These are phyloP conservation scores for Yamadazyma spencermartinsiae DNA, from an alignment of 1,139 yeast species.

Conservation along the genomic window DNA sequence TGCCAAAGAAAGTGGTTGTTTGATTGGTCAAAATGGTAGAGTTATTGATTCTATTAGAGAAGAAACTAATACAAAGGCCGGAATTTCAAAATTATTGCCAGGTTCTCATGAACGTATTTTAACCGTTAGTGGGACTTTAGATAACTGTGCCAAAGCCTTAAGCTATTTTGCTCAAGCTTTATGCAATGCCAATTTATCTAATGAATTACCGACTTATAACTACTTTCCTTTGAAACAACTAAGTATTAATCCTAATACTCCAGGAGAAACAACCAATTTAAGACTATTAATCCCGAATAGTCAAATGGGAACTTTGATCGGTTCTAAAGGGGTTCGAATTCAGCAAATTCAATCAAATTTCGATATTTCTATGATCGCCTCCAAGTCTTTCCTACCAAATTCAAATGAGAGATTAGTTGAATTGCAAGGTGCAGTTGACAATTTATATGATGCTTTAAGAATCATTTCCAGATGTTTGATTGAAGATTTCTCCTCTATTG, in stretches of 20 bases:
- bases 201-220: constrained; percentile 34
- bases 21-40: constrained; percentile 84
- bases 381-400: constrained; percentile 79
- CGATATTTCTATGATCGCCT: constrained; percentile 81
- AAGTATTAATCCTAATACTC: constrained; percentile 49
- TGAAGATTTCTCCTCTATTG: constrained; percentile 68
- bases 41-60: constrained; percentile 79
- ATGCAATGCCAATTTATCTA: constrained; percentile 32
- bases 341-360: constrained; percentile 73
- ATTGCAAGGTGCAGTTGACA: constrained; percentile 75
- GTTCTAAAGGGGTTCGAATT: constrained; percentile 80
- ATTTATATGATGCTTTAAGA: constrained; percentile 58
- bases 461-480: constrained; percentile 71
- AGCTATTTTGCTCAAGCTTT: constrained; percentile 72
- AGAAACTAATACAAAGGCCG: constrained; percentile 81
- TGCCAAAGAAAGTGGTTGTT: constrained; percentile 87
- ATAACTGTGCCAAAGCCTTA: constrained; percentile 70
- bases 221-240: constrained; percentile 66
- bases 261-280: constrained; percentile 56
- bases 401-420: constrained; percentile 89
- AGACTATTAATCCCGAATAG: constrained; percentile 79
- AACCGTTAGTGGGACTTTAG: constrained; percentile 78
- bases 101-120: constrained; percentile 86
- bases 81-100: constrained; percentile 77
- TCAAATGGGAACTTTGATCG: constrained; percentile 90